Evolutionary conservation across 306 rosid species (phyloP).

Genomic region (Amphicarpaea edgeworthii): DNA sequence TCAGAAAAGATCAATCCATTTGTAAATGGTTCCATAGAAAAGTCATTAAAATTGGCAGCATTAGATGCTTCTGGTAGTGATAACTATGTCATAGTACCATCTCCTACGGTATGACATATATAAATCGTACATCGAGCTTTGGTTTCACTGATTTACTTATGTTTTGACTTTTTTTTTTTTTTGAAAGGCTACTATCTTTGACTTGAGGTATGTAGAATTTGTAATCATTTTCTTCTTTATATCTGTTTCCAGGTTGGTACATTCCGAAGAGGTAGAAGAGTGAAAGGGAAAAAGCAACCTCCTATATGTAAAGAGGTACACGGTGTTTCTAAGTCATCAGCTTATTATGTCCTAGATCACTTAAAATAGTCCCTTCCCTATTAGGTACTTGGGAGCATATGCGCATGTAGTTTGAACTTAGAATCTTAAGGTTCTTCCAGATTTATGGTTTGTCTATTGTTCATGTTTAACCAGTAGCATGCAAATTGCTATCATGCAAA

Average conservation of each 20-base stretch:
- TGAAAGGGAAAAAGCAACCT: conserved; percentile 82
- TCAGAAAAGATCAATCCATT: conserved; percentile 40
- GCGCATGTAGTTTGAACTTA: background rate
- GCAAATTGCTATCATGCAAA: background rate
- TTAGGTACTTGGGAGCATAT: background rate
- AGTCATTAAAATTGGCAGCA: conserved; percentile 69
- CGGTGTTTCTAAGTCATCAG: background rate
- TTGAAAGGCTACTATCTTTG: conserved; percentile 1
- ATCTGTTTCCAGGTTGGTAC: conserved; percentile 66
- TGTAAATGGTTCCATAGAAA: conserved; percentile 48
- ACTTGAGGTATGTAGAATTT: conserved; percentile 18
- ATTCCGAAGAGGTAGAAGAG: conserved; percentile 72
- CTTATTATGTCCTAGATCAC: background rate
- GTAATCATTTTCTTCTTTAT: conserved; percentile 5
- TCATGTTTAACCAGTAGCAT: background rate
- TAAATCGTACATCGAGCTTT: conserved; percentile 11
- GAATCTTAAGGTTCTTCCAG: background rate
- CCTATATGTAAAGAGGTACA: conserved; percentile 78
- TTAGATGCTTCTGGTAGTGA: conserved; percentile 75
- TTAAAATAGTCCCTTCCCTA: background rate
- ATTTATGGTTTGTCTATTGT: background rate
- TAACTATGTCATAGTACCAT: conserved; percentile 65
- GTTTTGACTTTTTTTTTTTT: too few relatives aligned
- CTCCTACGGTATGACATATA: conserved; percentile 65
- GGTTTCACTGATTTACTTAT: conserved; percentile 8